Conservation (phyloP, 345 rosid species). For the Eucalyptus coolabah region DNA sequence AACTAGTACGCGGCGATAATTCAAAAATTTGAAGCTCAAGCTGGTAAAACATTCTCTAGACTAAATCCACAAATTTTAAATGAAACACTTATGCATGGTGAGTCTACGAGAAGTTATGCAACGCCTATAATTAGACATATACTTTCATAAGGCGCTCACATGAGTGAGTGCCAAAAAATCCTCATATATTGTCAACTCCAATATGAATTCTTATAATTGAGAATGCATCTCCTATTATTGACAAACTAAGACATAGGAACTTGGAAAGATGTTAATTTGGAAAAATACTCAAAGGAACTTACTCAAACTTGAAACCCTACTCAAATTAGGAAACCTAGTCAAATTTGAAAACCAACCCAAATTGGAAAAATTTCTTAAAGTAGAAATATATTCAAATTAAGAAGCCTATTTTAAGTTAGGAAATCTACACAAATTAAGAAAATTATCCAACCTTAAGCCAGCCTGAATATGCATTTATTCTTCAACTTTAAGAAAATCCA, state of each 20-base stretch:
- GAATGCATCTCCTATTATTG: neutral
- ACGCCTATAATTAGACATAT: neutral
- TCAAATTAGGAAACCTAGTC: neutral
- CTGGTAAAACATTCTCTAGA: neutral
- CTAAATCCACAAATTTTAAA: neutral
- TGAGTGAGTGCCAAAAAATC: neutral
- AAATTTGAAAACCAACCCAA: neutral
- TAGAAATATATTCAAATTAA: neutral
- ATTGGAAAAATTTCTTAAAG: neutral
- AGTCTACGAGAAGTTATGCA: neutral
- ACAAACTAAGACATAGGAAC: neutral
- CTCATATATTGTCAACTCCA: neutral
- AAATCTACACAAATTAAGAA: neutral
- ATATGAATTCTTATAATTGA: neutral
- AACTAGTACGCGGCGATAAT: neutral
- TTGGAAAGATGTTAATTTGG: neutral
- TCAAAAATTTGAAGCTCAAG: neutral
- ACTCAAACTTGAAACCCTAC: neutral
- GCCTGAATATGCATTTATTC: neutral
- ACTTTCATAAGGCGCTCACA: no score
- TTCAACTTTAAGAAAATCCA: neutral
- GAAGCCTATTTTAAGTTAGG: neutral
- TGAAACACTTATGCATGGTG: neutral
- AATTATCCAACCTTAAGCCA: neutral
- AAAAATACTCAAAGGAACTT: neutral